Percentiles rank a stretch among this genome's conserved stretches.
Conservation (phyloP, 2,329 filamentous ascomycete genomes). For the Shiraia bambusicola region DNA sequence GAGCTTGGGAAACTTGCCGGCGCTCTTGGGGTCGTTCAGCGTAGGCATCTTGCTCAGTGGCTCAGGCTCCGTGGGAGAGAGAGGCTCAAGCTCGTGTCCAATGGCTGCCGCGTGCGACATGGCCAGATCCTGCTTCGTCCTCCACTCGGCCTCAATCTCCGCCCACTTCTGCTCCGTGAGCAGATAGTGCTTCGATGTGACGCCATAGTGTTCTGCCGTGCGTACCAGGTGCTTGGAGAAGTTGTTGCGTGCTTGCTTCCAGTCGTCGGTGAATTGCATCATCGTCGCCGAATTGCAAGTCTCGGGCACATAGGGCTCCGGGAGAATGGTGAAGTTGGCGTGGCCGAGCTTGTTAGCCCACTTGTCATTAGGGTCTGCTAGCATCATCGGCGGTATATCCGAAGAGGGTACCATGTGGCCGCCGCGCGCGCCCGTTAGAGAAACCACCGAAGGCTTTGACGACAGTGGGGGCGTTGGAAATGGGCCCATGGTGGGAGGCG, state of each 20-base stretch:
- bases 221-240: constrained; percentile 87
- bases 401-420: constrained; percentile 51
- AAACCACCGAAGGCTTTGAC: constrained; percentile 73
- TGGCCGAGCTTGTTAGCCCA: constrained; percentile 88
- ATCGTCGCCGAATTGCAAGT: constrained; percentile 61
- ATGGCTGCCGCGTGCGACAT: constrained; percentile 47
- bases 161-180: constrained; percentile 89
- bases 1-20: constrained; percentile 83
- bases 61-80: constrained; percentile 51
- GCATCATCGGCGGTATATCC: constrained; percentile 64
- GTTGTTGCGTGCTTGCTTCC: constrained; percentile 80
- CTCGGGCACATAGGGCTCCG: constrained; percentile 74
- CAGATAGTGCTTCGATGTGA: constrained; percentile 83
- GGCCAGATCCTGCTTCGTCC: constrained; percentile 66
- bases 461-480: constrained; percentile 72
- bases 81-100: constrained; percentile 36
- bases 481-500: constrained; percentile 48
- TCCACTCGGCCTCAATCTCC: constrained; percentile 75
- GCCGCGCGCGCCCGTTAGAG: constrained; percentile 58
- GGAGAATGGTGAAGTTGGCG: constrained; percentile 87
- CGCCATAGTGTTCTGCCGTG: constrained; percentile 86
- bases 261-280: constrained; percentile 71
- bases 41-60: constrained; percentile 67
- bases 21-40: constrained; percentile 64
- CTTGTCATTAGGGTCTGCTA: constrained; percentile 71